Percentiles rank a stretch among this genome's conserved stretches.
Conservation (phyloP, 352 stramenopile genomes). For the Globisporangium lucens region DNA sequence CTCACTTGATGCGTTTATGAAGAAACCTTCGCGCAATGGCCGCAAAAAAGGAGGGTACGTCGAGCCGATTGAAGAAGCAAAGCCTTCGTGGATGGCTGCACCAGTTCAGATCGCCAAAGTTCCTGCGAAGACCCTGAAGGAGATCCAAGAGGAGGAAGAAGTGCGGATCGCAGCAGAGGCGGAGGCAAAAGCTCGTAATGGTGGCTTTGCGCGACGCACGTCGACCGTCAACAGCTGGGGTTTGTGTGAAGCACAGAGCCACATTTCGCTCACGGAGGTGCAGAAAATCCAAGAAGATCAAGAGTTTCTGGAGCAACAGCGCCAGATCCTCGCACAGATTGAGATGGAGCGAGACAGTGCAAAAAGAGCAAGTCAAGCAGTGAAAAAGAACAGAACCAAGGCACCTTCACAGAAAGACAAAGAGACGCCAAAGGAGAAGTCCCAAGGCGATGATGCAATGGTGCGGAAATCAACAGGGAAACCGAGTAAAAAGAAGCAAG, state of each 20-base stretch:
- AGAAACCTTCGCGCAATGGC: slow-evolving; percentile 35
- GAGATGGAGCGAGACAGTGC: slow-evolving; percentile 18
- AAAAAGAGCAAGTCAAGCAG: neutral
- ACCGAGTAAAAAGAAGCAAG: neutral
- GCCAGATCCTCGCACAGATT: slow-evolving; percentile 62
- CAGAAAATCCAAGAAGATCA: slow-evolving; percentile 64
- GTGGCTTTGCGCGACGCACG: slow-evolving; percentile 26
- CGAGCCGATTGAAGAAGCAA: slow-evolving; percentile 2
- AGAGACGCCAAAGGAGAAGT: neutral
- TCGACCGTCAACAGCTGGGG: slow-evolving; percentile 77
- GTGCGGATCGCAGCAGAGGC: slow-evolving; percentile 32
- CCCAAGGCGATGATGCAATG: neutral
- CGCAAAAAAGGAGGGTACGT: slow-evolving; percentile 16
- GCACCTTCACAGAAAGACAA: neutral
- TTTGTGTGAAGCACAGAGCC: slow-evolving; percentile 33
- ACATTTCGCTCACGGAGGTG: slow-evolving; percentile 61
- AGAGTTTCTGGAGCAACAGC: slow-evolving; percentile 60
- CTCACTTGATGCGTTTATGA: slow-evolving; percentile 64
- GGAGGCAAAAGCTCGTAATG: slow-evolving; percentile 43
- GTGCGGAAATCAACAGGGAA: neutral
- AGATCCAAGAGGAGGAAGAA: slow-evolving; percentile 71
- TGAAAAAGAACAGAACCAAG: neutral
- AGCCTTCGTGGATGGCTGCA: slow-evolving; percentile 7
- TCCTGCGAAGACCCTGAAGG: slow-evolving; percentile 43
- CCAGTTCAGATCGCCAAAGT: slow-evolving; percentile 4